phyloP scores from a whole-genome alignment of 2,329 filamentous ascomycete genomes.

The Phyllosticta ampelicida region DNA sequence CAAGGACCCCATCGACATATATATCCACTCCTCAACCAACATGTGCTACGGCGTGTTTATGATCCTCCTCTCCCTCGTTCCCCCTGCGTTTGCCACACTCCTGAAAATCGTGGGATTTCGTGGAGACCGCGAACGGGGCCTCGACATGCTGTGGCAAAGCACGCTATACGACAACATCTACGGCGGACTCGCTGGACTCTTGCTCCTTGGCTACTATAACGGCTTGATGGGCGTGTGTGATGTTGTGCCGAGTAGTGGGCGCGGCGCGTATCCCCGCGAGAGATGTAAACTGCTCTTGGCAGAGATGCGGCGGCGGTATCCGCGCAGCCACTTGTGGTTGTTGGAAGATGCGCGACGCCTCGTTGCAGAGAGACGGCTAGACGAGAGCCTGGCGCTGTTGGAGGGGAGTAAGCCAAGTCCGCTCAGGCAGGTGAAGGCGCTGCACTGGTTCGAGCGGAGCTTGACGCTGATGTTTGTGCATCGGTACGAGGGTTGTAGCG shows the following conservation, averaged over 20 bases:
- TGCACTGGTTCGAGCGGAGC: slow-evolving; percentile 76
- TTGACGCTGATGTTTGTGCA: slow-evolving; percentile 70
- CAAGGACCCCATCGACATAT: slow-evolving; percentile 64
- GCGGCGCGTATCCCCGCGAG: slow-evolving; percentile 53
- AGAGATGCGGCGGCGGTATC: slow-evolving; percentile 68
- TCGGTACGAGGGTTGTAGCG: slow-evolving; percentile 61
- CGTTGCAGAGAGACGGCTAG: slow-evolving; percentile 54
- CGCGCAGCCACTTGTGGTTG: slow-evolving; percentile 73
- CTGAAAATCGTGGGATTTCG: slow-evolving; percentile 83
- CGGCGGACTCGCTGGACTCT: slow-evolving; percentile 76
- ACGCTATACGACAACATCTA: slow-evolving; percentile 81
- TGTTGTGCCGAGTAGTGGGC: slow-evolving; percentile 57
- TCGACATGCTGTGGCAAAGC: slow-evolving; percentile 82
- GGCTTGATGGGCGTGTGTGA: slow-evolving; percentile 77
- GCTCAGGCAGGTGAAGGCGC: slow-evolving; percentile 78
- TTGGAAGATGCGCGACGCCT: slow-evolving; percentile 77
- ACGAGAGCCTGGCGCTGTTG: slow-evolving; percentile 57
- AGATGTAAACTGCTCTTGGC: slow-evolving; percentile 57
- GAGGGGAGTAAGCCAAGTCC: slow-evolving; percentile 42
- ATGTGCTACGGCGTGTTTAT: slow-evolving; percentile 84
- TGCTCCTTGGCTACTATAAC: slow-evolving; percentile 80
- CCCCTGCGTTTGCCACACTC: slow-evolving; percentile 78
- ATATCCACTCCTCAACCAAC: slow-evolving; percentile 79
- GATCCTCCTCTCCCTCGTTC: slow-evolving; percentile 83
- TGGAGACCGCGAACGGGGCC: slow-evolving; percentile 72